A percentile compares a stretch with the other conserved stretches of the same genome.
Evolutionary conservation across 306 rosid species (phyloP).

Genomic region (Arachis stenosperma): DNA sequence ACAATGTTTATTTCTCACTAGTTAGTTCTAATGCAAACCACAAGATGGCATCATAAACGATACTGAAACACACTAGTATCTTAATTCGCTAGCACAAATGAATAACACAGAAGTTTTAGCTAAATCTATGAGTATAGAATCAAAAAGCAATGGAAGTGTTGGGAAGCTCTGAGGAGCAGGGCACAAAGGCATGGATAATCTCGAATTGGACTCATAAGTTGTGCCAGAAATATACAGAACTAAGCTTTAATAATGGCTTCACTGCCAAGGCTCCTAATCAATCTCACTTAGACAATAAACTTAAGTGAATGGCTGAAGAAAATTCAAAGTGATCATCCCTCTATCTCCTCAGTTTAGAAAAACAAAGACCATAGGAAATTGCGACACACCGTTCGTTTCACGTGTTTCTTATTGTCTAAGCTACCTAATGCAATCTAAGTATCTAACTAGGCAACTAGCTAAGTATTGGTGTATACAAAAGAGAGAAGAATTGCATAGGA

Average conservation of each 20-base stretch:
- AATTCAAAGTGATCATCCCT: too few relatives aligned
- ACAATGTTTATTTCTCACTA: background rate
- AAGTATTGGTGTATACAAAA: too few relatives aligned
- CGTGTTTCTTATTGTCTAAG: too few relatives aligned
- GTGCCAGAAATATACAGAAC: background rate
- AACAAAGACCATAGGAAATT: too few relatives aligned
- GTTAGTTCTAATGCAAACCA: conserved; percentile 6
- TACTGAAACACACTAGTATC: background rate
- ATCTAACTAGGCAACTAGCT: too few relatives aligned
- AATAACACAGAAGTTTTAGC: conserved; percentile 1
- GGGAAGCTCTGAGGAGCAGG: background rate
- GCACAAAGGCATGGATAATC: background rate
- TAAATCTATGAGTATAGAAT: conserved; percentile 8
- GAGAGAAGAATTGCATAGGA: background rate
- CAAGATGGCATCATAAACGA: background rate
- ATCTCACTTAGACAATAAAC: conserved; percentile 5
- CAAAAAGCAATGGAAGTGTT: background rate
- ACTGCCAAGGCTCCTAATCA: background rate
- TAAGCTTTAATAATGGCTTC: conserved; percentile 2
- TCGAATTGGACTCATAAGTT: background rate
- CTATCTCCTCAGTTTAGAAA: too few relatives aligned
- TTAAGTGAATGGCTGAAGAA: background rate
- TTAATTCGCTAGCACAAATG: background rate
- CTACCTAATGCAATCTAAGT: too few relatives aligned
- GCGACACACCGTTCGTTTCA: too few relatives aligned